Conservation (phyloP, 371 early-diverging fungal species). For the Mucor irregularis region DNA sequence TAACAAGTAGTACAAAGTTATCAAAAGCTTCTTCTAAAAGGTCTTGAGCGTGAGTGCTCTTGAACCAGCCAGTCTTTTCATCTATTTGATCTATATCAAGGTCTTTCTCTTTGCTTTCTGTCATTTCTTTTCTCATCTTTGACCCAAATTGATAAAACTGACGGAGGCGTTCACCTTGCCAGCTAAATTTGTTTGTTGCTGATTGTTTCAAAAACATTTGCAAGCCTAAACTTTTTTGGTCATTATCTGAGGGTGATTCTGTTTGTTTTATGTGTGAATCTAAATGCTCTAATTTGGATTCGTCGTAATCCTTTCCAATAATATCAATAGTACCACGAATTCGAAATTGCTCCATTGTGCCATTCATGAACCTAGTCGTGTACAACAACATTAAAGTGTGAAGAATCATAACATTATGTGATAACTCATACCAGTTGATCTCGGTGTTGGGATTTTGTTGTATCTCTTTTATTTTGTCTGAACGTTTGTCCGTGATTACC, state of each 20-base stretch:
- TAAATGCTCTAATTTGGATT: conserved; percentile 9
- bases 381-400: background rate
- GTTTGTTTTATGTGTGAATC: background rate
- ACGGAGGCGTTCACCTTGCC: conserved; percentile 41
- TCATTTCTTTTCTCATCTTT: conserved; percentile 12
- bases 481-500: conserved; percentile 37
- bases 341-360: conserved; percentile 41
- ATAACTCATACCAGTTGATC: conserved; percentile 50
- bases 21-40: conserved; percentile 35
- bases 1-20: conserved; percentile 35
- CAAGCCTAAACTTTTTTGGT: conserved; percentile 15
- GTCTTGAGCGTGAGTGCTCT: conserved; percentile 23
- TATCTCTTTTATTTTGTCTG: conserved; percentile 42
- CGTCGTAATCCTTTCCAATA: conserved; percentile 3
- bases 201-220: conserved; percentile 25
- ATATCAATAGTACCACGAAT: conserved; percentile 22
- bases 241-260: background rate
- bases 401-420: too few species aligned
- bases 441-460: conserved; percentile 32
- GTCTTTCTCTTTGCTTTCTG: background rate
- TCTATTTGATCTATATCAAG: conserved; percentile 14
- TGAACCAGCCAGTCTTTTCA: conserved; percentile 23
- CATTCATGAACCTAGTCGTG: conserved; percentile 34
- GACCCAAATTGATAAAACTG: conserved; percentile 23
- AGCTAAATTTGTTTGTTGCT: conserved; percentile 19